phyloP scores from a whole-genome alignment of 352 stramenopile species.

The Globisporangium iwayamae region DNA sequence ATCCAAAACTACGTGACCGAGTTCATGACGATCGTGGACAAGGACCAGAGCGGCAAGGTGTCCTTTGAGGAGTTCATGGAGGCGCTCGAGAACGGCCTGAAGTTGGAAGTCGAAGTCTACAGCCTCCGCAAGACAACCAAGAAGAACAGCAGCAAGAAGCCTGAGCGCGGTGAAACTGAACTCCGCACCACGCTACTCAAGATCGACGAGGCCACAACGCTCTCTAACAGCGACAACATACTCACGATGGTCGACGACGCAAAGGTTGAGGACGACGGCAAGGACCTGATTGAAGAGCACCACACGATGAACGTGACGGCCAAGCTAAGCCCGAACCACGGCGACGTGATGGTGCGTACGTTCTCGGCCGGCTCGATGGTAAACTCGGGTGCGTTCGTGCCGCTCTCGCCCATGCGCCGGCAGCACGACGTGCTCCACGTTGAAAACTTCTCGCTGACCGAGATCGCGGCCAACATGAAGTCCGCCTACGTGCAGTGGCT shows the following conservation, averaged over 20 bases:
- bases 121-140: constrained; percentile 29
- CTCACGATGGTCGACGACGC: neutral
- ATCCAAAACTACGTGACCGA: constrained; percentile 68
- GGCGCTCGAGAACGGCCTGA: constrained; percentile 69
- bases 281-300: neutral
- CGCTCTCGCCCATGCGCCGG: constrained; percentile 62
- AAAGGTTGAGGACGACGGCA: too few species aligned
- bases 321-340: neutral
- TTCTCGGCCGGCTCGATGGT: neutral
- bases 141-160: too few species aligned
- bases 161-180: too few species aligned
- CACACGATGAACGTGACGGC: constrained; percentile 2
- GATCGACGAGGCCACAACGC: too few species aligned
- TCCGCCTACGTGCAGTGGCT: constrained; percentile 75
- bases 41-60: constrained; percentile 61
- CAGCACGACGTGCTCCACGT: constrained; percentile 81
- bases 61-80: constrained; percentile 83
- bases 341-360: constrained; percentile 2
- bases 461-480: constrained; percentile 72
- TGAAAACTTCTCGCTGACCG: constrained; percentile 66
- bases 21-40: constrained; percentile 74
- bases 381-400: constrained; percentile 15
- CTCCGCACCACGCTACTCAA: neutral
- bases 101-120: constrained; percentile 78
- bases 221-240: neutral